Percentiles rank a stretch among this genome's conserved stretches.
Conservation (phyloP, 495 filamentous ascomycete genomes). For the Penicillium cinerascens region DNA sequence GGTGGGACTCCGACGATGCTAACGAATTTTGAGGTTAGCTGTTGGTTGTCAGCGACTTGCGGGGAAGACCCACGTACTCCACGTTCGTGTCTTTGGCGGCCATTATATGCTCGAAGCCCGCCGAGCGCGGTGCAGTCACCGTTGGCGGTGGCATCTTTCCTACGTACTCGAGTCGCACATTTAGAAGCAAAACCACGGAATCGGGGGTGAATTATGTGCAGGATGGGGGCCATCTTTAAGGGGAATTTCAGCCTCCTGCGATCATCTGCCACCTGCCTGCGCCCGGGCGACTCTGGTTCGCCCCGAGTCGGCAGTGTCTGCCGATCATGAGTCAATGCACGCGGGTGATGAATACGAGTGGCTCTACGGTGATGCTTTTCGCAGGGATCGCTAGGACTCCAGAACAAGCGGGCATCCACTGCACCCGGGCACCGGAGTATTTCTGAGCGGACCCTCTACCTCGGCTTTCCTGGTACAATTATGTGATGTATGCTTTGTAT, state of each 20-base stretch:
- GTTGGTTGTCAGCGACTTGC: not conserved
- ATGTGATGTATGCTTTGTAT: not conserved
- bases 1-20: slow-evolving; percentile 45
- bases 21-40: not conserved
- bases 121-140: slow-evolving; percentile 1
- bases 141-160: slow-evolving; percentile 10
- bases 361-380: not conserved
- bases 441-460: not conserved
- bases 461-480: not conserved
- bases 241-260: slow-evolving; percentile 21
- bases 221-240: slow-evolving; percentile 9
- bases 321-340: slow-evolving; percentile 25
- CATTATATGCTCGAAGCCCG: slow-evolving; percentile 18
- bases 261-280: slow-evolving; percentile 23
- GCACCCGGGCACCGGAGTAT: not conserved
- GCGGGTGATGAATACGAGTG: not conserved
- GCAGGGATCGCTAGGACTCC: not conserved
- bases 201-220: not conserved
- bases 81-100: slow-evolving; percentile 26
- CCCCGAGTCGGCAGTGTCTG: slow-evolving; percentile 11
- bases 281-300: slow-evolving; percentile 8
- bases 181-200: not conserved
- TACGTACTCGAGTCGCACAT: not conserved
- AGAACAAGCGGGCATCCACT: not conserved
- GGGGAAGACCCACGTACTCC: slow-evolving; percentile 31